Base-by-base conservation (phyloP, 805 yeast genomes). In the Kodamaea kaohsiungensis region DNA sequence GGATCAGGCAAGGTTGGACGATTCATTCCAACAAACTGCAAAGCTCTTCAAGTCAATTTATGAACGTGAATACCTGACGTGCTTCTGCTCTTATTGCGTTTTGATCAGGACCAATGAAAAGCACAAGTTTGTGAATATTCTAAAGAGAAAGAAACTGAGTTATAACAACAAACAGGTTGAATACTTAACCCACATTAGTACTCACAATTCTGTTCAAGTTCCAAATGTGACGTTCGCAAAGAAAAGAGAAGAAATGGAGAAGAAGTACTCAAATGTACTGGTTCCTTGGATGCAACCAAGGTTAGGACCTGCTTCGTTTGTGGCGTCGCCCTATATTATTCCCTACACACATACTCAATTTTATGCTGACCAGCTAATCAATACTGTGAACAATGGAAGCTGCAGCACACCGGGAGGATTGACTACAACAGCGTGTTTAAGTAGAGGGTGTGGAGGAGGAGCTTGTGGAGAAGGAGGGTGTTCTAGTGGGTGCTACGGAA, bases 61-160 rank as follows among this genome's bases (percentile, higher is more conserved):
- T 50, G 51, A 56, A 3, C 56, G 59, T 15, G 64, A 61, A 3
- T 65, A 65, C 30, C 51, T 62, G 12, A 46, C 64, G 17, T 67
- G 71, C 40, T 60, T 58, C 45, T 66, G 71, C 48, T 49, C 50
- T 49, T 53, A 57, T 37, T 57, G 60, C 19, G 48, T 50, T 12
- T 18, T 39, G 13, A 33, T 40, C 2, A 40, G 52, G 10, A 22
- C 39, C 17, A 49, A 39, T 5, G 13, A 46, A 2, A 6, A 10
- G 25, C 25, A 37, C 25, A 25, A n/a, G 10, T 48, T 18, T 16
- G 7, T n/a, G 37, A 15, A 61, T 2, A 13, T 40, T 16, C 18
- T 40, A 19, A 40, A 40, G 25, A 17, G 13, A 17, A 40, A 40
- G 25, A 12, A 40, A 12, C 25, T 4, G 25, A 22, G 19, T 9